Evolutionary conservation across 306 rosid genomes (phyloP).

Genomic region (Rubus idaeus): DNA sequence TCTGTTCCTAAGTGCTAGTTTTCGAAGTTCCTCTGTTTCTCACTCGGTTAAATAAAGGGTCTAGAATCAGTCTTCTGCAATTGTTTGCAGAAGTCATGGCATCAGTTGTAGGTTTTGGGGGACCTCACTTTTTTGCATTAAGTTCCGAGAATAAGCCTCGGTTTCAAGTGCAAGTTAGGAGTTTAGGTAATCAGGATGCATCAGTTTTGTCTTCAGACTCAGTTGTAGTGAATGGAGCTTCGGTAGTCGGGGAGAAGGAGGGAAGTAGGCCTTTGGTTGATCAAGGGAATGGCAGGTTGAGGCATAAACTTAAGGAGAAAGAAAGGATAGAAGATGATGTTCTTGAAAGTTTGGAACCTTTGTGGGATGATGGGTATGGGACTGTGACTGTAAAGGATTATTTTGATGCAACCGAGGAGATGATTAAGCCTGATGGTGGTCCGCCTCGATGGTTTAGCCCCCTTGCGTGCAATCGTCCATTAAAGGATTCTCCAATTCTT

Average conservation of each 20-base stretch:
- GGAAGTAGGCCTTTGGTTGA: conserved; percentile 30
- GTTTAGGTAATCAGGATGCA: conserved; percentile 30
- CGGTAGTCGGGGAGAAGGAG: conserved; percentile 37
- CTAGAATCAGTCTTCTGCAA: neutral
- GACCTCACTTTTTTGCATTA: conserved; percentile 33
- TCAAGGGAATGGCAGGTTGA: conserved; percentile 36
- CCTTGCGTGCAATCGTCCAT: conserved; percentile 44
- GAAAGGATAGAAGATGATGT: conserved; percentile 8
- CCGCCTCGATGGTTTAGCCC: conserved; percentile 98
- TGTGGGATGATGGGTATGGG: conserved; percentile 91
- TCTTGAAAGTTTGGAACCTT: conserved; percentile 45
- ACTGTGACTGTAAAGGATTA: conserved; percentile 67
- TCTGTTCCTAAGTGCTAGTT: neutral
- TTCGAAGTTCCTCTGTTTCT: neutral
- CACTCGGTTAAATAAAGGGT: neutral
- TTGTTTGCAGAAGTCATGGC: conserved; percentile 44
- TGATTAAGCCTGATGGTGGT: conserved; percentile 61
- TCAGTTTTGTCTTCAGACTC: conserved; percentile 43
- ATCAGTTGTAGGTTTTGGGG: conserved; percentile 33
- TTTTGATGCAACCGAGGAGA: conserved; percentile 51
- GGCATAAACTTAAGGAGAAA: conserved; percentile 25
- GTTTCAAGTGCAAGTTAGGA: conserved; percentile 35
- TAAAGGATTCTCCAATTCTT: conserved; percentile 63
- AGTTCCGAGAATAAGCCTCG: conserved; percentile 22
- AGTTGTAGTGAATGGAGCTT: conserved; percentile 39